Evolutionary conservation across 2,329 filamentous ascomycete species (phyloP), one percentile per base, ranked within the genome.

Genomic region (Colletotrichum navitas): DNA sequence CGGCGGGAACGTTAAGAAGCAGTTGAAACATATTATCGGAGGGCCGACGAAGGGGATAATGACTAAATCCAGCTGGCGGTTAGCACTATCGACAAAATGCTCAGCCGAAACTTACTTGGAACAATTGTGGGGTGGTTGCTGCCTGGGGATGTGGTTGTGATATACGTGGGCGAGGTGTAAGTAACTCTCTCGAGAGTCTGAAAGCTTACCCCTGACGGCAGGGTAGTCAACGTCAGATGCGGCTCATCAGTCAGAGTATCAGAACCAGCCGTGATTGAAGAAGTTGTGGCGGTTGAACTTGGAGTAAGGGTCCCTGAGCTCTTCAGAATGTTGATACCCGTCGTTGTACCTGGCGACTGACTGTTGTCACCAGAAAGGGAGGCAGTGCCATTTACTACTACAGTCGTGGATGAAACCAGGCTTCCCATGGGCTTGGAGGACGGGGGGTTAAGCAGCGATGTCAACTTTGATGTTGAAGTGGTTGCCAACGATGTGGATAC

Each of bases 101-200:
- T 16, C 21, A 10, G 21, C 10, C 3, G 34, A 10, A 0, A 32
- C 43, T 58, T 14, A 69, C 66, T 63, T 24, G 66, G 66, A 6
- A 69, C 66, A n/a, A 69, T 66, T 3, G 66, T 69, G 2, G 66
- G 36, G 21, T 47, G 43, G 16, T 55, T 41, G 5, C 62, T 41
- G 2, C 66, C 66, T 10, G 60, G 52, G 5, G 54, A 69, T 8
- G 66, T 69, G 26, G 66, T 69, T 12, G 54, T 69, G 29, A 69
- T 66, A 14, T 66, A 66, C 34, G 29, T 47, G 1, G 66, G 66
- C 0, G 66, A 66, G 6, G 54, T 60, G 14, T 66, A 26, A n/a
- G 66, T n/a, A 4, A 49, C 41, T 6, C 1, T n/a, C 1, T 41
- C 26, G 1, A 65, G 52, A 8, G 29, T 65, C 6, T 18, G 21